These are phyloP conservation scores for Physcia stellaris DNA, from an alignment of 495 filamentous ascomycete species.

Conservation along the genomic window DNA sequence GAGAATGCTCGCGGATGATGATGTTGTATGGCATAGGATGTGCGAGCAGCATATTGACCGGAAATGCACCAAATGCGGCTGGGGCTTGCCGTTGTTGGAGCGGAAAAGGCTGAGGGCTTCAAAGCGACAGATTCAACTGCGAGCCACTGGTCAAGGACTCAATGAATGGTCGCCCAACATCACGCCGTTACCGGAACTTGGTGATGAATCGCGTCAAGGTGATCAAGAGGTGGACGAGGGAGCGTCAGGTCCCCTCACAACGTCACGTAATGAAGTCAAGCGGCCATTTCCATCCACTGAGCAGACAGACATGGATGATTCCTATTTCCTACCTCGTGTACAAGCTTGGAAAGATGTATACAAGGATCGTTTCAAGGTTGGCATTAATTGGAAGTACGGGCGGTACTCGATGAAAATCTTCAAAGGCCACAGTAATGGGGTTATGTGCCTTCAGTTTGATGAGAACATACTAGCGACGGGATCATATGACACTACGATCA, in stretches of 20 bases:
- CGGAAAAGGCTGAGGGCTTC: slow-evolving; percentile 75
- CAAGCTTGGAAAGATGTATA: slow-evolving; percentile 90
- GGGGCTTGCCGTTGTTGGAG: slow-evolving; percentile 83
- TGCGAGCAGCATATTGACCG: slow-evolving; percentile 96
- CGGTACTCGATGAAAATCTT: slow-evolving; percentile 71
- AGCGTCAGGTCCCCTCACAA: neutral
- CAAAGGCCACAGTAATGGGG: slow-evolving; percentile 81
- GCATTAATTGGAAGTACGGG: slow-evolving; percentile 92
- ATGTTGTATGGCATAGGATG: slow-evolving; percentile 98
- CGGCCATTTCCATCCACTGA: neutral
- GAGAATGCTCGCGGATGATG: slow-evolving; percentile 80
- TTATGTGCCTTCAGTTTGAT: slow-evolving; percentile 93
- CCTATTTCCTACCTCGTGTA: slow-evolving; percentile 35
- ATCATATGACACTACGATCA: slow-evolving; percentile 88
- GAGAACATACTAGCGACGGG: slow-evolving; percentile 86
- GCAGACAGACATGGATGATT: slow-evolving; percentile 15
- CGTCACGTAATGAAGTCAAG: neutral
- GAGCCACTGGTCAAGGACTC: slow-evolving; percentile 40
- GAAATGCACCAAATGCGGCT: slow-evolving; percentile 94
- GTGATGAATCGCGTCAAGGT: neutral
- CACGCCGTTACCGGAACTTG: slow-evolving; percentile 28
- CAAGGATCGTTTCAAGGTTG: slow-evolving; percentile 76
- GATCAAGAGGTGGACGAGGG: neutral
- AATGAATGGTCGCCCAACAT: slow-evolving; percentile 41
- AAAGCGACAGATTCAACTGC: slow-evolving; percentile 70